A percentile compares a stretch with the other conserved stretches of the same genome.
phyloP scores from a whole-genome alignment of 2,329 filamentous ascomycete species.

The Alternaria incomplexa region DNA sequence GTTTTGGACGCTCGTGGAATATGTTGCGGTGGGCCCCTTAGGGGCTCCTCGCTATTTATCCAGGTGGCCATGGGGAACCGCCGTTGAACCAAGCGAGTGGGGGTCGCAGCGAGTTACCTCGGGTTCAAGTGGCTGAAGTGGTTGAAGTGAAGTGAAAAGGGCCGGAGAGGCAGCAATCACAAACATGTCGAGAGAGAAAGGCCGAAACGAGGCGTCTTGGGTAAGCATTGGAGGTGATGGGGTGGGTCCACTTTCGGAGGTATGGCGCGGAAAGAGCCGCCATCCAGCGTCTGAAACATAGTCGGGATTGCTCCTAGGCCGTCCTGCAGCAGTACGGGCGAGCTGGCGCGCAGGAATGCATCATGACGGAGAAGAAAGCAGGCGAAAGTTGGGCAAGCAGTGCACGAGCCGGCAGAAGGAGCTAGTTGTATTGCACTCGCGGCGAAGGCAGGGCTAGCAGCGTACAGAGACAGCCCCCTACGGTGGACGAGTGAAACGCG shows the following conservation, averaged over 20 bases:
- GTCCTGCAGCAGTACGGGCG: not conserved
- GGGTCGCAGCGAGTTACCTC: not conserved
- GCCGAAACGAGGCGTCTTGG: not conserved
- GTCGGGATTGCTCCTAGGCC: not conserved
- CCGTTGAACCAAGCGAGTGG: not conserved
- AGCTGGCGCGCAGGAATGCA: not conserved
- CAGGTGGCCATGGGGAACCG: slow-evolving; percentile 3
- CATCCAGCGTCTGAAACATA: slow-evolving; percentile 8
- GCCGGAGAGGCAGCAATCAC: not conserved
- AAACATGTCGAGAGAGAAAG: not conserved
- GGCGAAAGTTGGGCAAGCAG: slow-evolving; percentile 1
- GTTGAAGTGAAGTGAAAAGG: not conserved
- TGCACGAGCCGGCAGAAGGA: slow-evolving; percentile 10
- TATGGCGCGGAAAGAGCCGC: slow-evolving; percentile 20
- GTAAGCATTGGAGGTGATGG: slow-evolving; percentile 2
- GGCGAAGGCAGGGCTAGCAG: slow-evolving; percentile 1
- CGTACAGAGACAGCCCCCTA: not conserved
- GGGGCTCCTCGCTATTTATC: not conserved
- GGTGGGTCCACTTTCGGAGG: slow-evolving; percentile 14
- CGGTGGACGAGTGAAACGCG: slow-evolving; percentile 9
- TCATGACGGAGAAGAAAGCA: not conserved
- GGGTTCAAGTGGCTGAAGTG: not conserved
- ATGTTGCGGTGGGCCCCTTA: not conserved
- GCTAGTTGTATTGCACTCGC: slow-evolving; percentile 6
- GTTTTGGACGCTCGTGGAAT: slow-evolving; percentile 1